These are phyloP conservation scores for Aspergillus pseudonomiae DNA, from an alignment of 2,329 filamentous ascomycete species.

Conservation along the genomic window DNA sequence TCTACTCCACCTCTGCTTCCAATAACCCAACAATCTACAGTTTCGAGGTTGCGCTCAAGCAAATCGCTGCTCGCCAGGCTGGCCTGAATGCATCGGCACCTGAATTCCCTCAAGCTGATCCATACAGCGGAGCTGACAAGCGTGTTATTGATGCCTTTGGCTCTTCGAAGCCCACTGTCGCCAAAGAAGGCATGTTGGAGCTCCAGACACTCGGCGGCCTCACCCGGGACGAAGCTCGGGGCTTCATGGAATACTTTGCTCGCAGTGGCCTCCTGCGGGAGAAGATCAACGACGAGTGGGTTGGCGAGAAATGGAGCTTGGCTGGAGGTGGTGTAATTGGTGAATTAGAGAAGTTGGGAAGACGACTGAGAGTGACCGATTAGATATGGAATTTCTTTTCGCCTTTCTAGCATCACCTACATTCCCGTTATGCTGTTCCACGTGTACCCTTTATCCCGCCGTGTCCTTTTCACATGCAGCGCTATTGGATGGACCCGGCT, in stretches of 20 bases:
- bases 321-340: slow-evolving; percentile 80
- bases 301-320: slow-evolving; percentile 82
- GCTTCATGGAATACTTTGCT: slow-evolving; percentile 91
- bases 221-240: slow-evolving; percentile 72
- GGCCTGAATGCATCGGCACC: slow-evolving; percentile 40
- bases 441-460: slow-evolving; percentile 1
- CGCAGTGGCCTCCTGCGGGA: slow-evolving; percentile 77
- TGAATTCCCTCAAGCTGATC: slow-evolving; percentile 51
- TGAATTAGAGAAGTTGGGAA: slow-evolving; percentile 74
- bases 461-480: slow-evolving; percentile 17
- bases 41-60: slow-evolving; percentile 67
- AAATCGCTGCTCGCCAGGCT: slow-evolving; percentile 49
- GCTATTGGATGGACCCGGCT: slow-evolving; percentile 28
- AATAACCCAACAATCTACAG: slow-evolving; percentile 68
- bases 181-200: slow-evolving; percentile 43
- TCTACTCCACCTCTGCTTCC: slow-evolving; percentile 73
- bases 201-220: slow-evolving; percentile 66
- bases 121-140: slow-evolving; percentile 57
- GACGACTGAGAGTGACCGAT: slow-evolving; percentile 44
- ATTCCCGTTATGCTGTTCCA: neutral
- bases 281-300: slow-evolving; percentile 68
- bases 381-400: slow-evolving; percentile 10
- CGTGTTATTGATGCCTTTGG: slow-evolving; percentile 53
- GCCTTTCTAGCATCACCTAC: slow-evolving; percentile 1
- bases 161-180: slow-evolving; percentile 29